A percentile compares a stretch with the other conserved stretches of the same genome.
These are phyloP conservation scores for Stentor coeruleus DNA, from an alignment of 73 alveolate species.

Conservation along the genomic window DNA sequence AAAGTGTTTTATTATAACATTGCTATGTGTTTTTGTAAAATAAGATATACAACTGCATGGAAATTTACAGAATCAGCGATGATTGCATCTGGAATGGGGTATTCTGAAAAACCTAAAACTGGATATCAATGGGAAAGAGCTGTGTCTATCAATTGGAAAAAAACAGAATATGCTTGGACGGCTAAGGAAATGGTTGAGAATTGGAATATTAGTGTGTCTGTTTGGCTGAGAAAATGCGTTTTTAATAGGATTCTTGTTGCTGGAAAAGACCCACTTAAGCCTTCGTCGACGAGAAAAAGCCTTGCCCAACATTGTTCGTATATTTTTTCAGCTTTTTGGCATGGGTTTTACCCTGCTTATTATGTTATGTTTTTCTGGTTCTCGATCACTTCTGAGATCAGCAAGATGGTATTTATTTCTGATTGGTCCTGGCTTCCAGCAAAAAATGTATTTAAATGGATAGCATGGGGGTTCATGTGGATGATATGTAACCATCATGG, in stretches of 20 bases:
- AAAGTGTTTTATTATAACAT: constrained; percentile 56
- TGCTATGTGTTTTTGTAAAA: constrained; percentile 47
- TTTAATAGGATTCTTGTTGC: constrained; percentile 55
- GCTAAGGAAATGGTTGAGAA: constrained; percentile 57
- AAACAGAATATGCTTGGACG: constrained; percentile 32
- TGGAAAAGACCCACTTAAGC: constrained; percentile 34
- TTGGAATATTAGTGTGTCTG: constrained; percentile 84
- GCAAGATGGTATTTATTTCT: constrained; percentile 28
- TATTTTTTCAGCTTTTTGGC: constrained; percentile 95
- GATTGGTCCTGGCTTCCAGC: constrained; percentile 5
- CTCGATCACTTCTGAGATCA: constrained; percentile 38
- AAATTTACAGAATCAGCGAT: constrained; percentile 48
- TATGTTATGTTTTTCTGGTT: constrained; percentile 71
- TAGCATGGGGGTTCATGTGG: constrained; percentile 7
- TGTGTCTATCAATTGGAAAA: constrained; percentile 21
- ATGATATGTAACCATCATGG: neutral
- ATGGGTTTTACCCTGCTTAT: constrained; percentile 94
- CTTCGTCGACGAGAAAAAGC: constrained; percentile 41
- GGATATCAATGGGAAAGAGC: neutral
- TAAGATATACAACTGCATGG: constrained; percentile 61
- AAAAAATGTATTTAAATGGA: neutral
- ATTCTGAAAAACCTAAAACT: neutral
- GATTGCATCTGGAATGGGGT: constrained; percentile 40
- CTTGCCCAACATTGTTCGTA: constrained; percentile 53
- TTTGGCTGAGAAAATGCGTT: constrained; percentile 87